Conservation (phyloP, 495 filamentous ascomycete genomes). For the Penicillium diatomitis region DNA sequence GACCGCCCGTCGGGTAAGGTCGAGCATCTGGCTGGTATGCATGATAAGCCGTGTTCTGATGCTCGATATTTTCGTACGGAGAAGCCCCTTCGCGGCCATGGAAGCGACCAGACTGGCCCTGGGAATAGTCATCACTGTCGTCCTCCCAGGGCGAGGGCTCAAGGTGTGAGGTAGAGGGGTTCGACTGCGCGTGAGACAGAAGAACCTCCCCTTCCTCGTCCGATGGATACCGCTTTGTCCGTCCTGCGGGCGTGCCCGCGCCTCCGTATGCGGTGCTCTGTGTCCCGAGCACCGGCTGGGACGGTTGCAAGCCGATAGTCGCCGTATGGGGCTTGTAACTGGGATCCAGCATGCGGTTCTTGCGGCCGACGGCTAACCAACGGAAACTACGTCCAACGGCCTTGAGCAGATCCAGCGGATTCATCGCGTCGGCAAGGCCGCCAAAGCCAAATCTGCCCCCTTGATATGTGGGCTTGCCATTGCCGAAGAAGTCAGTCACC, state of each 20-base stretch:
- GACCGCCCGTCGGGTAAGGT: slow-evolving; percentile 11
- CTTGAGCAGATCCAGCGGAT: slow-evolving; percentile 77
- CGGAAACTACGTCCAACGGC: slow-evolving; percentile 65
- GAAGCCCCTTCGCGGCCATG: slow-evolving; percentile 14
- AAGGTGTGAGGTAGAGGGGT: slow-evolving; percentile 15
- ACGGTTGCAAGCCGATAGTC: slow-evolving; percentile 23
- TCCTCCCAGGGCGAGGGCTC: slow-evolving; percentile 13
- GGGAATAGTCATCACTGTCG: slow-evolving; percentile 17
- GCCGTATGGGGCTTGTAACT: slow-evolving; percentile 37
- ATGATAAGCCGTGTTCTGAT: slow-evolving; percentile 12
- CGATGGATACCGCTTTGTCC: slow-evolving; percentile 11
- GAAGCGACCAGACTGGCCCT: slow-evolving; percentile 13
- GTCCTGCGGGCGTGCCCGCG: slow-evolving; percentile 16
- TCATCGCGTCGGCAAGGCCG: slow-evolving; percentile 65
- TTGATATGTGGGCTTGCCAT: slow-evolving; percentile 42
- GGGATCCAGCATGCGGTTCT: slow-evolving; percentile 41
- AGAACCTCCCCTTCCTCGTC: slow-evolving; percentile 35
- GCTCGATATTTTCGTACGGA: slow-evolving; percentile 18
- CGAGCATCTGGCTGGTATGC: slow-evolving; percentile 1
- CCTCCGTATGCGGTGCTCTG: slow-evolving; percentile 28
- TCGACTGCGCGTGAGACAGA: slow-evolving; percentile 33
- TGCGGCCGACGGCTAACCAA: slow-evolving; percentile 72
- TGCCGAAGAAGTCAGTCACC: slow-evolving; percentile 38
- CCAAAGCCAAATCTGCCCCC: slow-evolving; percentile 55
- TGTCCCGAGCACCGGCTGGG: slow-evolving; percentile 5